These are phyloP conservation scores for Tanacetum coccineum DNA, from an alignment of 129 eudicot species.

Conservation along the genomic window DNA sequence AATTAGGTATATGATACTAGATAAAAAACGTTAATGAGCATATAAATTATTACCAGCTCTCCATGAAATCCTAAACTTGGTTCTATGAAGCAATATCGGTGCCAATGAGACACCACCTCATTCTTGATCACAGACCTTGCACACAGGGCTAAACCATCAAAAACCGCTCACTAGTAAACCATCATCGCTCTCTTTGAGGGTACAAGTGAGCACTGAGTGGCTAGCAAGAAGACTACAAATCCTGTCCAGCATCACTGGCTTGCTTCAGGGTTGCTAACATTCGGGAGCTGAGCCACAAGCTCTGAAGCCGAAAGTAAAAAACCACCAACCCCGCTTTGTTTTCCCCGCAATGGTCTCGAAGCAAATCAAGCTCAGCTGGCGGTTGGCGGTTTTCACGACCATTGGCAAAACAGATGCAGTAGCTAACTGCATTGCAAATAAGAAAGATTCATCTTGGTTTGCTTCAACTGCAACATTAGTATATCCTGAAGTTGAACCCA, in stretches of 20 bases:
- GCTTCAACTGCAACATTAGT: background rate
- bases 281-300: constrained; percentile 27
- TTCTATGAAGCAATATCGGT: constrained; percentile 73
- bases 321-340: constrained; percentile 26
- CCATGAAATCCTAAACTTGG: constrained; percentile 73
- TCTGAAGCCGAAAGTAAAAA: constrained; percentile 19
- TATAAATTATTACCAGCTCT: constrained; percentile 46
- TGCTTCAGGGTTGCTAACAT: constrained; percentile 28
- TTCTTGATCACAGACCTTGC: too few species aligned
- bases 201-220: too few species aligned
- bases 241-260: constrained; percentile 18
- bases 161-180: constrained; percentile 59
- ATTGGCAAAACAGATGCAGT: constrained; percentile 28
- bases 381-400: constrained; percentile 33
- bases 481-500: constrained; percentile 20
- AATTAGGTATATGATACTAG: too few species aligned
- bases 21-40: too few species aligned
- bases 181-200: constrained; percentile 9
- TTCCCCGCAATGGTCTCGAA: constrained; percentile 25
- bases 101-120: constrained; percentile 67
- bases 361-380: background rate
- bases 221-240: too few species aligned
- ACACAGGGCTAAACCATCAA: constrained; percentile 44
- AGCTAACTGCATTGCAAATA: constrained; percentile 28
- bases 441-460: constrained; percentile 22